phyloP scores from a whole-genome alignment of 352 stramenopile species.

The Thraustochytrium sp. region DNA sequence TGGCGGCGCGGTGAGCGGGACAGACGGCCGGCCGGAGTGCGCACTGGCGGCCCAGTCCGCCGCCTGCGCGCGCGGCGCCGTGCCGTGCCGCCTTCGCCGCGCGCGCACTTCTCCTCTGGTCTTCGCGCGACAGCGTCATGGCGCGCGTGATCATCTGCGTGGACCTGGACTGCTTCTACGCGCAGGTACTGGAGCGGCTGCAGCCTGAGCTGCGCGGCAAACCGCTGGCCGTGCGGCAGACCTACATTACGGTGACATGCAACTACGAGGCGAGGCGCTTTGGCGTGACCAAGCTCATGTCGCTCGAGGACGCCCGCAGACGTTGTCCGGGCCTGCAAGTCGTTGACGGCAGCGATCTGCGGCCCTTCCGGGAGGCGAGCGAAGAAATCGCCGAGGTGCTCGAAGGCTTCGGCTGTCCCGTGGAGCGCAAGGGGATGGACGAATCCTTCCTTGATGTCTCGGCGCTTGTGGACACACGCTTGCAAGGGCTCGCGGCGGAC shows the following conservation, averaged over 20 bases:
- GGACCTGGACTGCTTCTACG: slow-evolving; percentile 50
- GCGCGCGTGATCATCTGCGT: slow-evolving; percentile 14
- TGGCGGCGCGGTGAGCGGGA: too few species aligned
- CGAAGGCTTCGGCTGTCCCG: neutral
- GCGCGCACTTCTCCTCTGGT: neutral
- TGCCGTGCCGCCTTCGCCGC: neutral
- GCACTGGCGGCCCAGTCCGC: neutral
- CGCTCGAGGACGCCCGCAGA: slow-evolving; percentile 43
- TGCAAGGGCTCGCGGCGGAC: neutral
- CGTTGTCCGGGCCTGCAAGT: slow-evolving; percentile 50
- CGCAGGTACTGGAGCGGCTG: slow-evolving; percentile 47
- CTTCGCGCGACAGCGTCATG: neutral
- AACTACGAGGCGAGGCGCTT: slow-evolving; percentile 51
- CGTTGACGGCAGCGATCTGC: slow-evolving; percentile 51
- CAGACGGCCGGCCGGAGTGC: too few species aligned
- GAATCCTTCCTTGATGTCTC: slow-evolving; percentile 52
- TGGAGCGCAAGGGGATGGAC: slow-evolving; percentile 52
- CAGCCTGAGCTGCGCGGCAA: slow-evolving; percentile 42
- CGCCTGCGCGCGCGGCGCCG: too few species aligned
- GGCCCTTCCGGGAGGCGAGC: slow-evolving; percentile 45
- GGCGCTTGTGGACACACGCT: slow-evolving; percentile 6
- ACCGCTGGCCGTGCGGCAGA: slow-evolving; percentile 51
- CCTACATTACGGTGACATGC: slow-evolving; percentile 55
- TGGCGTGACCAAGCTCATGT: slow-evolving; percentile 52
- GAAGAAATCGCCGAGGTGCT: slow-evolving; percentile 21